Evolutionary conservation across 2,329 filamentous ascomycete genomes (phyloP).

Genomic region (Hypoxylon sp.): DNA sequence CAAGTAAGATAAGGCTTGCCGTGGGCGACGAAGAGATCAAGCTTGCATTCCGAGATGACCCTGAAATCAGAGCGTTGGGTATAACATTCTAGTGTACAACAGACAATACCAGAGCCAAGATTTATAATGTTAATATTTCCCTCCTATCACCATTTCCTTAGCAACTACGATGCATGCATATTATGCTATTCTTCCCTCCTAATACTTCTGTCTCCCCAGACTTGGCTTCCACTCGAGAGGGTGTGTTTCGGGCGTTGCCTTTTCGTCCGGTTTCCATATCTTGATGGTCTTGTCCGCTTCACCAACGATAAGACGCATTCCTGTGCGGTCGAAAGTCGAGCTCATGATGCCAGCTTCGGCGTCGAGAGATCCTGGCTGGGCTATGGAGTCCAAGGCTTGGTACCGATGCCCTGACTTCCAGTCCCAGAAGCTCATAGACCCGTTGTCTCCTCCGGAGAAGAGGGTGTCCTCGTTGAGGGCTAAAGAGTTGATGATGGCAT

Average conservation of each 20-base stretch:
- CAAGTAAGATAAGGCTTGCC: slow-evolving; percentile 87
- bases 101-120: slow-evolving; percentile 11
- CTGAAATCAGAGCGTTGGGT: slow-evolving; percentile 85
- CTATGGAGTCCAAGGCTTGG: slow-evolving; percentile 89
- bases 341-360: slow-evolving; percentile 96
- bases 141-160: not conserved
- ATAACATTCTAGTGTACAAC: slow-evolving; percentile 60
- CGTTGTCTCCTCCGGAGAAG: slow-evolving; percentile 96
- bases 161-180: not conserved
- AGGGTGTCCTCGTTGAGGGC: slow-evolving; percentile 94
- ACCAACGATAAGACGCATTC: slow-evolving; percentile 89
- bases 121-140: slow-evolving; percentile 34
- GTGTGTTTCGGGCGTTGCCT: slow-evolving; percentile 91
- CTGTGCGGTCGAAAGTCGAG: slow-evolving; percentile 91
- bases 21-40: slow-evolving; percentile 93
- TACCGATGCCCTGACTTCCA: slow-evolving; percentile 97
- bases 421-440: slow-evolving; percentile 97
- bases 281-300: slow-evolving; percentile 99
- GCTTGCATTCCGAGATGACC: slow-evolving; percentile 89
- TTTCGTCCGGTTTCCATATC: slow-evolving; percentile 95
- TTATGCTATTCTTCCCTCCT: slow-evolving; percentile 40
- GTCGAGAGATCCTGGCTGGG: slow-evolving; percentile 93
- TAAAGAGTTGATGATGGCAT: slow-evolving; percentile 94
- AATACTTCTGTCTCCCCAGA: slow-evolving; percentile 82
- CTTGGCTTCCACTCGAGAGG: slow-evolving; percentile 93